Conservation (phyloP, 176 grass and related monocot species). For the Carex scoparia region DNA sequence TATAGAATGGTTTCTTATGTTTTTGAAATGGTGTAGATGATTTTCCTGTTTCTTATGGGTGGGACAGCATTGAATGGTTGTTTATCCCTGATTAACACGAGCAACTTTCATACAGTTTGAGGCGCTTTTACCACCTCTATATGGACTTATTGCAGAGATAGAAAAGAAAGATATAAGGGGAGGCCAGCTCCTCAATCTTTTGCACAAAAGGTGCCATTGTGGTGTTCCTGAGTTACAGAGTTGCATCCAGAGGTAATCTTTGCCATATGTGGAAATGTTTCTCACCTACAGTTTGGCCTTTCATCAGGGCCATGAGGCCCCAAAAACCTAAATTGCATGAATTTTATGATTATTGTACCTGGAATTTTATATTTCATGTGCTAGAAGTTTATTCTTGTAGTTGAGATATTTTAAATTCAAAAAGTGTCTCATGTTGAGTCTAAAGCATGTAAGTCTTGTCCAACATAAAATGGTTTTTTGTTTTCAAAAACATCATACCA, state of each 20-base stretch:
- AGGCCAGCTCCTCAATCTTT: constrained; percentile 86
- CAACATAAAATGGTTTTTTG: background rate
- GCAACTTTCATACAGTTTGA: constrained; percentile 58
- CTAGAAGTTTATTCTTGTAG: background rate
- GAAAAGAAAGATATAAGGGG: constrained; percentile 85
- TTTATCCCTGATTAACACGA: constrained; percentile 8
- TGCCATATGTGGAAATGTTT: constrained; percentile 17
- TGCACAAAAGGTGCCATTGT: constrained; percentile 87
- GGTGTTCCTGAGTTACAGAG: constrained; percentile 95
- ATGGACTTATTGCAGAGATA: constrained; percentile 68
- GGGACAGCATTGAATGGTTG: background rate
- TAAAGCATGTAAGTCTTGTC: background rate
- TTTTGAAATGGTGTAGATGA: background rate
- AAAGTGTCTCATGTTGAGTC: background rate
- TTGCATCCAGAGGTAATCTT: constrained; percentile 82
- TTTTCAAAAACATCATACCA: background rate
- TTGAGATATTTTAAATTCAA: background rate
- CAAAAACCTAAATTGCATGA: constrained; percentile 16
- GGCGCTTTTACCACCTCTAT: constrained; percentile 74
- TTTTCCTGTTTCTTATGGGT: background rate
- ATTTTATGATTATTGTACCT: background rate
- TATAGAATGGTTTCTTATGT: background rate
- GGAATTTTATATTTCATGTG: background rate
- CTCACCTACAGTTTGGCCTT: background rate
- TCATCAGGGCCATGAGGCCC: background rate